These are phyloP conservation scores for Xanthoceras sorbifolium DNA, from an alignment of 345 rosid genomes.

Conservation along the genomic window DNA sequence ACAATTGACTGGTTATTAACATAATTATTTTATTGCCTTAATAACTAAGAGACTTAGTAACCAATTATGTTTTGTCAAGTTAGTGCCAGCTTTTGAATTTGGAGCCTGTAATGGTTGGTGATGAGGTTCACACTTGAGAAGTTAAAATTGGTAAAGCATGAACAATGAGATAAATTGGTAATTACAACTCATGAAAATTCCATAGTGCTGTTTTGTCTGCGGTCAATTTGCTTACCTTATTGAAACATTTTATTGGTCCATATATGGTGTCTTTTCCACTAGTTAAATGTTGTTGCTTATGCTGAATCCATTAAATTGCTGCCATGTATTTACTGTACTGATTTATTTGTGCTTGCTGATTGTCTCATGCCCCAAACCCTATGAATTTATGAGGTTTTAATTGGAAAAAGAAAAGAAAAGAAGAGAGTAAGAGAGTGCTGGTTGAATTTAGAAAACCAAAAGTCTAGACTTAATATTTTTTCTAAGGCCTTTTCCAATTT, in stretches of 20 bases:
- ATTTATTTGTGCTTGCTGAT: background rate
- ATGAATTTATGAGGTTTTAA: background rate
- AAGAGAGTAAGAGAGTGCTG: no score
- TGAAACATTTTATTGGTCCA: no score
- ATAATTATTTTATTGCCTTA: no score
- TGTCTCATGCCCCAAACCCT: background rate
- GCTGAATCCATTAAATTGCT: background rate
- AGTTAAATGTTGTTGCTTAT: background rate
- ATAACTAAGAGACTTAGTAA: background rate
- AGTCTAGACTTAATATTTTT: background rate
- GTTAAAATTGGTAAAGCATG: background rate
- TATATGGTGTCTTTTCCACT: background rate
- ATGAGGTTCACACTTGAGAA: background rate
- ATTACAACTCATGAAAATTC: no score
- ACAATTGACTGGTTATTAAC: background rate
- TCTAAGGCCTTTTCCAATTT: background rate
- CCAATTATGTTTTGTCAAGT: background rate
- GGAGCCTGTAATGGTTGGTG: background rate
- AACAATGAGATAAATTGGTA: background rate
- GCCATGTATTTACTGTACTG: background rate
- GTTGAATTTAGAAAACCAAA: background rate
- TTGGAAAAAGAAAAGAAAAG: no score
- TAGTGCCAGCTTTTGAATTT: background rate
- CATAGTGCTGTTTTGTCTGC: no score
- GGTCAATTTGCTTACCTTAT: no score